These are phyloP conservation scores for Chalaropsis ovoidea DNA, from an alignment of 2,329 filamentous ascomycete genomes.

Conservation along the genomic window DNA sequence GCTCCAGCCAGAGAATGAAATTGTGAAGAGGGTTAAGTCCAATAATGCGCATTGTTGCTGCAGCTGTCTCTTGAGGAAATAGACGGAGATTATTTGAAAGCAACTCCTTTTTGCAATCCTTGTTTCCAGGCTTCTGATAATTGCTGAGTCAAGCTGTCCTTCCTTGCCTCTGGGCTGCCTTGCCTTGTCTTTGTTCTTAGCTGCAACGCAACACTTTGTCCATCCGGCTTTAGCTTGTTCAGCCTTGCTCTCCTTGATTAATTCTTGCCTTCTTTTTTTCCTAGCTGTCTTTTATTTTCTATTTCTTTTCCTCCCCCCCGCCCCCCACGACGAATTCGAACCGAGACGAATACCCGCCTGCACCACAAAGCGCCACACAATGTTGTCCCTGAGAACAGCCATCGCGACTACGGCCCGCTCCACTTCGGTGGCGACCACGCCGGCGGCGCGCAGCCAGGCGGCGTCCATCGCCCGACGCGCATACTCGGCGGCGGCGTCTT, in stretches of 20 bases:
- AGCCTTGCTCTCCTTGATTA: not conserved
- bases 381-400: slow-evolving; percentile 12
- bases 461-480: slow-evolving; percentile 24
- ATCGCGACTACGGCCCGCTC: slow-evolving; percentile 4
- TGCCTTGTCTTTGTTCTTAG: not conserved
- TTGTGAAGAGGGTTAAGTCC: not conserved
- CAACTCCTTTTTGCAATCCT: not conserved
- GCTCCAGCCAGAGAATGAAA: not conserved
- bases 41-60: not conserved
- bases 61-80: not conserved
- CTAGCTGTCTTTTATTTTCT: not conserved
- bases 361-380: too few species aligned
- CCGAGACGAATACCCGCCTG: not conserved
- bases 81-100: not conserved
- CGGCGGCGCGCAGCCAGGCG: not conserved
- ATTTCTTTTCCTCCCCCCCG: not conserved
- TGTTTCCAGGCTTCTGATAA: not conserved
- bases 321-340: not conserved
- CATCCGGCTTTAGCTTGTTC: too few species aligned
- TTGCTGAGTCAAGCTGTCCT: not conserved
- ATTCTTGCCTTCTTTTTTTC: not conserved
- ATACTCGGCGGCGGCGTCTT: slow-evolving; percentile 11
- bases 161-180: too few species aligned
- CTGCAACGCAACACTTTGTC: not conserved
- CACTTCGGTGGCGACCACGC: not conserved